Evolutionary conservation across 345 rosid species (phyloP).

Genomic region (Gossypium arboreum): DNA sequence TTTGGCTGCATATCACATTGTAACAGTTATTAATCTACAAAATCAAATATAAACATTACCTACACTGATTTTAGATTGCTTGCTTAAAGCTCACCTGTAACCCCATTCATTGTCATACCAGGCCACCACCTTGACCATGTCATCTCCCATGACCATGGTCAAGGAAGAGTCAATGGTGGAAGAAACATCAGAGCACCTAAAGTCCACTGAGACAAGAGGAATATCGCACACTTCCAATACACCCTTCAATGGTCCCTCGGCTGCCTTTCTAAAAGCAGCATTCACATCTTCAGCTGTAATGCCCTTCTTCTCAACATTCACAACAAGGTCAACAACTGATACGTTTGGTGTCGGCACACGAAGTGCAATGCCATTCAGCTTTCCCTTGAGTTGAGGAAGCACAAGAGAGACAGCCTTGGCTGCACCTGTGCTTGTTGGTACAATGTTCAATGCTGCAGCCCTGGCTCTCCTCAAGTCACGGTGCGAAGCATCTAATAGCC

Average conservation of each 20-base stretch:
- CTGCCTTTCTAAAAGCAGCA: constrained; percentile 87
- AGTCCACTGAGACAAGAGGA: constrained; percentile 90
- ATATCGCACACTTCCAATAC: constrained; percentile 75
- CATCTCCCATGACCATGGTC: constrained; percentile 98
- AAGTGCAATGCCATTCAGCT: constrained; percentile 95
- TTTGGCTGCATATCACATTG: constrained; percentile 55
- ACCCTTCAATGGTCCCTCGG: constrained; percentile 81
- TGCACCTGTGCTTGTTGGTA: constrained; percentile 98
- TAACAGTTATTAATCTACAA: background rate
- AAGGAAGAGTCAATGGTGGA: constrained; percentile 88
- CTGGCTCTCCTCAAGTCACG: constrained; percentile 96
- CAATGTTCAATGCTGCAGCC: constrained; percentile 95
- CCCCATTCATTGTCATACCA: constrained; percentile 99
- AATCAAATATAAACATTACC: background rate
- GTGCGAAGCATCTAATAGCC: constrained; percentile 97
- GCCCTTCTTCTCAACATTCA: constrained; percentile 85
- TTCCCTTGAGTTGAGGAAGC: constrained; percentile 93
- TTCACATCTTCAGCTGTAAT: constrained; percentile 83
- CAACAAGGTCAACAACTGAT: constrained; percentile 88
- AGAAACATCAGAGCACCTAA: constrained; percentile 89
- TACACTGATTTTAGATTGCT: background rate
- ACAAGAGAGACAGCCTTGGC: constrained; percentile 97
- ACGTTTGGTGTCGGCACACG: constrained; percentile 99
- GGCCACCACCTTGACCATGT: constrained; percentile 95
- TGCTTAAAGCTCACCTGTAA: constrained; percentile 54